phyloP scores from a whole-genome alignment of 176 grass and related monocot genomes.

The Paspalum vaginatum region DNA sequence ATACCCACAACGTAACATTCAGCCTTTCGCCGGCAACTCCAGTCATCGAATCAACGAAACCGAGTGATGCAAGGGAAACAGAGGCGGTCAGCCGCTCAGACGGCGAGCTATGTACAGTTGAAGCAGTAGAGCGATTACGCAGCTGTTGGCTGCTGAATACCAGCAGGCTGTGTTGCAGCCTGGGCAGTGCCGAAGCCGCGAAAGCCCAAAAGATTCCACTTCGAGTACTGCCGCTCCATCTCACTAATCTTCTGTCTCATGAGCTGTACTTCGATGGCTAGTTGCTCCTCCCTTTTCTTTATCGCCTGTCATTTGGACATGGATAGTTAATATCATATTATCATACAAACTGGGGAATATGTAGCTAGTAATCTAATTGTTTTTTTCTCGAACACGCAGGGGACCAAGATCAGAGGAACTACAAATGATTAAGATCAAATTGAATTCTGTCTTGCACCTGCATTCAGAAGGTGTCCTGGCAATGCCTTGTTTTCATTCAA shows the following conservation, averaged over 20 bases:
- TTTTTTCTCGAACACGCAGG: too few relatives aligned
- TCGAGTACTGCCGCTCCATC: constrained; percentile 56
- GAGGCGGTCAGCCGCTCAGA: neutral
- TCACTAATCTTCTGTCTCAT: constrained; percentile 64
- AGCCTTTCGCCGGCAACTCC: neutral
- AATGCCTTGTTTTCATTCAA: constrained; percentile 1
- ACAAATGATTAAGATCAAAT: neutral
- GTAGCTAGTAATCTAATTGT: neutral
- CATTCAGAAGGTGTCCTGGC: neutral
- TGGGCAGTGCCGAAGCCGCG: constrained; percentile 38
- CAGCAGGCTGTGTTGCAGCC: constrained; percentile 19
- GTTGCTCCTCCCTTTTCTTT: constrained; percentile 62
- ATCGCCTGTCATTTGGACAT: constrained; percentile 53
- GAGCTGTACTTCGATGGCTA: constrained; percentile 53
- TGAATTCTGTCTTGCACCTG: neutral
- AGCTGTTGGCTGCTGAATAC: constrained; percentile 26
- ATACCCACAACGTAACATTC: constrained; percentile 17
- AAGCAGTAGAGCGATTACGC: constrained; percentile 34
- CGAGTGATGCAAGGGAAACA: constrained; percentile 22
- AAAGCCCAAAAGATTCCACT: constrained; percentile 38
- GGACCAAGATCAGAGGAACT: neutral
- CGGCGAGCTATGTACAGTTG: constrained; percentile 15
- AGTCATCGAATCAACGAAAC: constrained; percentile 5
- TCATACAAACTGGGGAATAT: neutral
- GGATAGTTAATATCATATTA: neutral